A percentile compares a stretch with the other conserved stretches of the same genome.
Evolutionary conservation across 208 protist species (phyloP).

Genomic region (Crithidia sp.): DNA sequence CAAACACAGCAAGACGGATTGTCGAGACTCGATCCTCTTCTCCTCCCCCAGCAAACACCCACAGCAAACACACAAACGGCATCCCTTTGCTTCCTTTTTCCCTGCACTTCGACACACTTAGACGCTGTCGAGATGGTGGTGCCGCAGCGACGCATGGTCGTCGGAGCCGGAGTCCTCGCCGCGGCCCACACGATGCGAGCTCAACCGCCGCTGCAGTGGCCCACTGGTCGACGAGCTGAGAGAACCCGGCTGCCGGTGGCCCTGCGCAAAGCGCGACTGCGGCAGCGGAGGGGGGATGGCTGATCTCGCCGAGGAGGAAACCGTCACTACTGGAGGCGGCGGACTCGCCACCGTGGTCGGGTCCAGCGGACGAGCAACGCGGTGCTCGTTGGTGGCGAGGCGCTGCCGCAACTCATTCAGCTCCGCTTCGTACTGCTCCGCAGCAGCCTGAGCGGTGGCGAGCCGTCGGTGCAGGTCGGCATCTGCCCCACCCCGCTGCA

Average conservation of each 20-base stretch:
- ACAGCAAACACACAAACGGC: too few species aligned
- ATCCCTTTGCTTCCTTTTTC: too few species aligned
- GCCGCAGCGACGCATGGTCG: constrained; percentile 16
- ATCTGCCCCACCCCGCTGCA: constrained; percentile 4
- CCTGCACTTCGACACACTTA: too few species aligned
- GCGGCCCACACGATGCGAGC: constrained; percentile 16
- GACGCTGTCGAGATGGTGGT: constrained; percentile 9
- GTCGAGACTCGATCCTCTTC: too few species aligned
- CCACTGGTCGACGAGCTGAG: constrained; percentile 12
- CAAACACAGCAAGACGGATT: too few species aligned
- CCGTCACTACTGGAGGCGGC: constrained; percentile 20
- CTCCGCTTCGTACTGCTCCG: constrained; percentile 64
- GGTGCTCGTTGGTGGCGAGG: constrained; percentile 44
- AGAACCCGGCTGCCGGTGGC: constrained; percentile 1
- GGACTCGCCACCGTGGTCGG: background rate
- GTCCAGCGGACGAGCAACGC: constrained; percentile 45
- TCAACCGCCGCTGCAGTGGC: constrained; percentile 38
- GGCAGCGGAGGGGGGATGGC: constrained; percentile 34
- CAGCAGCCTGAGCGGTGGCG: constrained; percentile 53
- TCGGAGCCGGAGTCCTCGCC: constrained; percentile 3
- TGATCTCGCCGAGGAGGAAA: constrained; percentile 1
- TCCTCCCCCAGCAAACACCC: too few species aligned
- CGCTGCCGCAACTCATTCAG: constrained; percentile 52
- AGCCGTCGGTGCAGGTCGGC: constrained; percentile 55
- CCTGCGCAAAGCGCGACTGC: constrained; percentile 28